A percentile compares a stretch with the other conserved stretches of the same genome.
These are phyloP conservation scores for Hygrocybe punicea DNA, from an alignment of 768 basidiomycete genomes.

Conservation along the genomic window DNA sequence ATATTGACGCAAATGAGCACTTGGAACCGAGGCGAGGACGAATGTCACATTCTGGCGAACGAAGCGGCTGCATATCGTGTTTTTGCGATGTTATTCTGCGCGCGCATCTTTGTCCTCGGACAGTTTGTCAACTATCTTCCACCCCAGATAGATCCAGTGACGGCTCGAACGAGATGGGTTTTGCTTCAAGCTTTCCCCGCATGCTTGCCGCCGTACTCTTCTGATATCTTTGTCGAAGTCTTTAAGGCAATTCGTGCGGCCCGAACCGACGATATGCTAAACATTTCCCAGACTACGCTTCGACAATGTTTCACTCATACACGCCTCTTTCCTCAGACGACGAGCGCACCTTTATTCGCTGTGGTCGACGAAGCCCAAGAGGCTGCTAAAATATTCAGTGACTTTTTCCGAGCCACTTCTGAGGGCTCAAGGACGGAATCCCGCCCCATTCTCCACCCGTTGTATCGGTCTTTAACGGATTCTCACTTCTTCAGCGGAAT, in stretches of 20 bases:
- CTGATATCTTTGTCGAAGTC: constrained; percentile 11
- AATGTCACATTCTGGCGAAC: constrained; percentile 3
- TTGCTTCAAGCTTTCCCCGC: constrained; percentile 12
- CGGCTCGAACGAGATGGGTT: constrained; percentile 12
- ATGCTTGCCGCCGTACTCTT: background rate
- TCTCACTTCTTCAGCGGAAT: constrained; percentile 13
- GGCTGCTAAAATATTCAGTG: constrained; percentile 7
- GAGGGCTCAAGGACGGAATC: constrained; percentile 7
- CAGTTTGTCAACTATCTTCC: background rate
- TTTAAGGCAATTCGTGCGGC: constrained; percentile 4
- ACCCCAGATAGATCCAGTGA: constrained; percentile 1
- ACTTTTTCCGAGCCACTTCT: too few species aligned
- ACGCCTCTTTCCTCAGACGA: background rate
- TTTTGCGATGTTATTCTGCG: constrained; percentile 14
- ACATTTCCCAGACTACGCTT: constrained; percentile 4
- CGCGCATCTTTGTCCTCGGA: constrained; percentile 11
- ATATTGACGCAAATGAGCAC: constrained; percentile 12
- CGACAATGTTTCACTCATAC: background rate
- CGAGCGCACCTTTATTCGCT: constrained; percentile 10
- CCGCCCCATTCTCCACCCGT: constrained; percentile 9
- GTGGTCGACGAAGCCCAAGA: constrained; percentile 16
- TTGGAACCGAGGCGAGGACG: constrained; percentile 7
- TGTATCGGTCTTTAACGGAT: constrained; percentile 9
- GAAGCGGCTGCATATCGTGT: constrained; percentile 5
- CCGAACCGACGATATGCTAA: constrained; percentile 6